Evolutionary conservation across 129 eudicot species (phyloP), one percentile per base, ranked within the genome.

Genomic region (Arctium lappa): DNA sequence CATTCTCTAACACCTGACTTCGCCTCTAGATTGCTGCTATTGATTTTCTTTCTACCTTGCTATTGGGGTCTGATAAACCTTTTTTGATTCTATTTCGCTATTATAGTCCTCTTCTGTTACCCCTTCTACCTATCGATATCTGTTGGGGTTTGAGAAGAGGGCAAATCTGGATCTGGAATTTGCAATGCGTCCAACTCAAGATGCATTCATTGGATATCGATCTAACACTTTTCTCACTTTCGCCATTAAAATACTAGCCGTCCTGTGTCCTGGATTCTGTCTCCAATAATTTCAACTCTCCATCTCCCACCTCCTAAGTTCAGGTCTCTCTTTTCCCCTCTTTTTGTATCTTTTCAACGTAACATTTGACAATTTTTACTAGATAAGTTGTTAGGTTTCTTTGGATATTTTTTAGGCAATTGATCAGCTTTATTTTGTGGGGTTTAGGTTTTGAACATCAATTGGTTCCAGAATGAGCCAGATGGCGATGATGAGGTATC

Each of bases 401-500:
- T 22, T 33, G 18, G 9, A 22, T 22, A 10, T n/a, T 77, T 39
- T 13, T 56, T 29, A 62, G 56, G 22, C 4, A 79, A 48, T 79
- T 40, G 6, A 66, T 80, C 66, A 1, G 27, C 66, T 75, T 75
- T 10, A 8, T 22, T 73, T 82, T 71, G 4, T 68, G 68, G 77
- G 70, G 16, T 87, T 79, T 77, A 94, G 98, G 97, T 94, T 40
- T 81, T 91, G 88, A 94, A 94, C 79, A 83, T 91, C 72, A 94
- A 91, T 87, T 83, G 94, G 90, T 94, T 94, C 69, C 92, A 86
- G 88, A 94, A 87, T 88, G 88, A 86, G 81, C 84, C 92, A 16
- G 90, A 87, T 15, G 98, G 98, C 62, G 91, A 94, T 69, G 98
- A 93, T 72, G 98, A 94, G 97, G 98, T 94, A 82, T 5, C 8